Base-by-base conservation (phyloP, 805 yeast species). In the Osmozyma mogii region DNA sequence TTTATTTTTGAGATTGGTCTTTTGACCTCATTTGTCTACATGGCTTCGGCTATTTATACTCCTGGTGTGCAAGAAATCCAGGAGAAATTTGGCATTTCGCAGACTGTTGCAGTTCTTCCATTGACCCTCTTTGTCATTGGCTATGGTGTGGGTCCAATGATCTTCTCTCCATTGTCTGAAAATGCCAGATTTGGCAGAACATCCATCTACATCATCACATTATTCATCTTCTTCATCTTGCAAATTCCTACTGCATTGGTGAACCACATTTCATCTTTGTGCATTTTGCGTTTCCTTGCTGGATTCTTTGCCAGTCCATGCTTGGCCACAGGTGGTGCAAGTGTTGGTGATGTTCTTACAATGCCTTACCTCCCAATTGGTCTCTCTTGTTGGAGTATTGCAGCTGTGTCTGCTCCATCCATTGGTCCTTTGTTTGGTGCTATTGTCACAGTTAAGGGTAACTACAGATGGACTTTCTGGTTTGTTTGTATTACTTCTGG, bases 381-480 rank as follows among this genome's bases (percentile, higher is more conserved):
- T 3, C 51, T 75, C 29, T 70, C 70, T 6, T 34, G 57, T 5
- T 75, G 80, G 79, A 58, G 74, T 12, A 41, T 67, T 17, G 75
- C 70, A 29, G 70, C 75, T 1, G 70, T 68, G 24, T 54, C 64
- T 28, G 81, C 79, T 8, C 78, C 78, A 1, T 58, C 65, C 8
- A 24, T 70, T 13, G 80, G 78, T 9, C 82, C 82, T 1, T 42
- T 76, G 5, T 43, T 75, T 24, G 80, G 81, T 23, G 68, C 75
- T 6, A 62, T 66, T 4, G 52, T 75, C 44, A 54, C 58, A 4
- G 34, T 27, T 2, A 30, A 29, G 4, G 36, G 35, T 14, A 34
- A 46, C 38, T 71, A 76, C 75, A 61, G 75, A 44, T 72, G 70
- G 68, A 50, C 67, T 7, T 70, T 72, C 44, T 72, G 79, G 78